These are phyloP conservation scores for Verticillium albo-atrum DNA, from an alignment of 2,329 filamentous ascomycete genomes.

Conservation along the genomic window DNA sequence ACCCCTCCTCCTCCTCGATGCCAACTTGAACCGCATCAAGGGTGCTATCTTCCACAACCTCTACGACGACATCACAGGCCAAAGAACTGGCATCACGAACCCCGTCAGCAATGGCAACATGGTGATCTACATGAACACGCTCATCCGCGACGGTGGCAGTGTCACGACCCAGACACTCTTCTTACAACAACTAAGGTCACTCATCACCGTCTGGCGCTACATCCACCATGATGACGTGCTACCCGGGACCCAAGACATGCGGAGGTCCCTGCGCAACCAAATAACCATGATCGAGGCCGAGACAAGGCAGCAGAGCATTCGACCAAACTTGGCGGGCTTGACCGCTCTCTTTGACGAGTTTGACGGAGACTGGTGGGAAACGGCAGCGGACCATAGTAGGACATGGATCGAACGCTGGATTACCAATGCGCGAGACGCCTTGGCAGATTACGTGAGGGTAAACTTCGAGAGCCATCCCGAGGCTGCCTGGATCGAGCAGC, in stretches of 20 bases:
- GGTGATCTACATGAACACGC: background rate
- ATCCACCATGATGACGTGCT: background rate
- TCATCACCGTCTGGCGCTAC: background rate
- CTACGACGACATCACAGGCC: background rate
- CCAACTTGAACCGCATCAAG: conserved; percentile 7
- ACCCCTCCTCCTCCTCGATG: background rate
- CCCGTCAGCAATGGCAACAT: background rate
- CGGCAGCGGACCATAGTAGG: background rate
- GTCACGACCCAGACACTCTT: background rate
- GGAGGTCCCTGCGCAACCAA: background rate
- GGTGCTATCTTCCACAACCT: background rate
- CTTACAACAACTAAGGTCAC: background rate
- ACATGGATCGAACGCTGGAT: background rate
- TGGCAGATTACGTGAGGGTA: background rate
- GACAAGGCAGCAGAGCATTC: background rate
- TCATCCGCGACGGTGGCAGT: background rate
- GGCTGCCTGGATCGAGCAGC: background rate
- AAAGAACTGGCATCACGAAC: background rate
- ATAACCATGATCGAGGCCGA: background rate
- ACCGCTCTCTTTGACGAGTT: background rate
- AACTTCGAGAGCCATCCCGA: background rate
- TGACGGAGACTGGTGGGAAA: background rate
- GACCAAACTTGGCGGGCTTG: background rate
- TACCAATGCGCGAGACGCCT: background rate
- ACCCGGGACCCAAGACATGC: background rate